phyloP scores from a whole-genome alignment of 208 protist genomes.

The Acanthamoeba triangularis region DNA sequence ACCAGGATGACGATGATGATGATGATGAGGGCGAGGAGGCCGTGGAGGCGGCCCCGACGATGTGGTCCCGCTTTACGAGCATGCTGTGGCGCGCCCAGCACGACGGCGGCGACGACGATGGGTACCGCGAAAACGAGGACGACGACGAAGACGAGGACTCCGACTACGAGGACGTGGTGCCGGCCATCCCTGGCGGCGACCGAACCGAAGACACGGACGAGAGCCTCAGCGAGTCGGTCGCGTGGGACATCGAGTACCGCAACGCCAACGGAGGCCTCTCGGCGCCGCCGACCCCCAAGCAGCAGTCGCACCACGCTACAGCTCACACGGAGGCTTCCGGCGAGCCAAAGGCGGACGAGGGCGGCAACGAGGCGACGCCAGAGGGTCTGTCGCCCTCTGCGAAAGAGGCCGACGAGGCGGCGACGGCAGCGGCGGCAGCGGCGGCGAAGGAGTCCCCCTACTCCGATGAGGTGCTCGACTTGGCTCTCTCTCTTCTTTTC shows the following conservation, averaged over 20 bases:
- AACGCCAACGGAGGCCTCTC: neutral
- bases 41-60: neutral
- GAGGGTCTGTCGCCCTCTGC: neutral
- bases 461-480: too few relatives aligned
- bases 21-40: neutral
- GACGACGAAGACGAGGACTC: too few relatives aligned
- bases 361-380: neutral
- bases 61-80: conserved; percentile 55
- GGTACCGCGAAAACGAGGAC: too few relatives aligned
- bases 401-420: neutral
- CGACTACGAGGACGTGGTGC: neutral
- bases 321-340: neutral
- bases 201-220: neutral
- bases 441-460: too few relatives aligned
- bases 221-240: neutral
- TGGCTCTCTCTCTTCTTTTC: too few relatives aligned
- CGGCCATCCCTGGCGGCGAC: neutral
- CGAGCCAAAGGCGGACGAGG: neutral
- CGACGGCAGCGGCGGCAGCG: too few relatives aligned
- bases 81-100: conserved; percentile 40
- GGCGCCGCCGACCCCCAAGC: neutral
- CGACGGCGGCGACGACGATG: too few relatives aligned
- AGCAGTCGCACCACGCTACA: too few relatives aligned
- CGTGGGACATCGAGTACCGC: conserved; percentile 6
- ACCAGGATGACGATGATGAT: neutral